Base-by-base conservation (phyloP, 2,329 filamentous ascomycete genomes). In the Ambrosiella cleistominuta region DNA sequence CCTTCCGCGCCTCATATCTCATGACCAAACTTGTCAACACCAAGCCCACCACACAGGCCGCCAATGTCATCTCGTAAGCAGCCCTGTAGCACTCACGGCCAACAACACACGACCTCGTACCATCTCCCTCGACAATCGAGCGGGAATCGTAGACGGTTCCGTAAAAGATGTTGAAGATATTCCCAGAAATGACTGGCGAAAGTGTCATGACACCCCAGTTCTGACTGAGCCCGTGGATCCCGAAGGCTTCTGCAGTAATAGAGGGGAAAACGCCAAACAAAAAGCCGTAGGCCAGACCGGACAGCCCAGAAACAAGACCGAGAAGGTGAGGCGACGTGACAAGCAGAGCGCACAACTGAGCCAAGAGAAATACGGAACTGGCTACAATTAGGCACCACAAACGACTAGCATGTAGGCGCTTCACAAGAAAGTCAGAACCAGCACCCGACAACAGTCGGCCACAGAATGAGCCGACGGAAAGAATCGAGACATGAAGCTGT, bases 121-220 rank as follows among this genome's bases (percentile, higher is more conserved):
- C 88, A 47, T 80, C 77, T 0, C 78, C 75, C 17, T 80, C 77
- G 8, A 88, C 72, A 39, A 83, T 70, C 19, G 85, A 90, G 68
- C 96, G 89, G 7, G 73, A 72, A 67, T 98, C 93, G 64, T 88
- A 94, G 0, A 95, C 82, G 13, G 69, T 71, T 54, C 93, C 93
- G 67, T 97, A 98, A 60, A 93, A 81, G 1, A 96, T 71, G 67
- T 97, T 98, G 75, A 95, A 97, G 19, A 95, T 69, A 65, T 97
- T 95, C 54, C 88, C 90, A 7, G 84, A 89, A 36, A 95, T 70
- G 2, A 95, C 88, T 0, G 91, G 90, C 2, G 88, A 85, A 53
- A 96, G 74, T 0, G 88, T 96, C 82, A 98, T 94, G 64, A 86
- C 85, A 12, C 93, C 93, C 91, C 93, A 98, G 66, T 97, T 98